A percentile compares a stretch with the other conserved stretches of the same genome.
Evolutionary conservation across 2,329 filamentous ascomycete genomes (phyloP).

Genomic region (Dothistroma septosporum): DNA sequence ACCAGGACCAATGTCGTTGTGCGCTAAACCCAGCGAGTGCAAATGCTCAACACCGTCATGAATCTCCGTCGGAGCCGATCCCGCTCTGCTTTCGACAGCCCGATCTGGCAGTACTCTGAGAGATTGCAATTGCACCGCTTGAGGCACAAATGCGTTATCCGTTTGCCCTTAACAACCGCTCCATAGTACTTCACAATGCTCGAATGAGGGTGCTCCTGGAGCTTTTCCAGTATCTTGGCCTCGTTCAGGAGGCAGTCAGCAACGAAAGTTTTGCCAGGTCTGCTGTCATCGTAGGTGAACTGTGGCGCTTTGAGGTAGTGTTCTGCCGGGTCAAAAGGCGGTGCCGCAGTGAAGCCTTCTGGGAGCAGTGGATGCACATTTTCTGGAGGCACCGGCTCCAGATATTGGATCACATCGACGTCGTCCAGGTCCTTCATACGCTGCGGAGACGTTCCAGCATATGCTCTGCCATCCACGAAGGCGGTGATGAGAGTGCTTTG

Average conservation of each 20-base stretch:
- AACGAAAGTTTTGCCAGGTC: constrained; percentile 29
- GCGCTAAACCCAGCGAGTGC: constrained; percentile 33
- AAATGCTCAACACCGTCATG: constrained; percentile 34
- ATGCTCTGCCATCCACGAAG: constrained; percentile 29
- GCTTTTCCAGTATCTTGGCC: constrained; percentile 25
- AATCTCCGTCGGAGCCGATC: constrained; percentile 23
- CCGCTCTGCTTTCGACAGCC: constrained; percentile 19
- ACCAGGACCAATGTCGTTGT: constrained; percentile 24
- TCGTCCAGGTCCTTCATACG: constrained; percentile 25
- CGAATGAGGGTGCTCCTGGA: constrained; percentile 29
- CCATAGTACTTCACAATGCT: constrained; percentile 32
- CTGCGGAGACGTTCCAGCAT: constrained; percentile 20
- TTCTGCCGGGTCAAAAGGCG: constrained; percentile 15
- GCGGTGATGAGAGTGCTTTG: constrained; percentile 26
- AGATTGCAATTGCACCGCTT: constrained; percentile 29
- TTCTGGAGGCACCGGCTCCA: constrained; percentile 25
- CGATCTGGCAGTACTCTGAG: constrained; percentile 19
- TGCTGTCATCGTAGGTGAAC: constrained; percentile 28
- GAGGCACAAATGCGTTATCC: constrained; percentile 31
- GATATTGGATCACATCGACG: constrained; percentile 22
- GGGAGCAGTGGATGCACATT: constrained; percentile 28
- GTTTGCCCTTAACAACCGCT: constrained; percentile 26
- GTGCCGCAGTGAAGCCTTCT: constrained; percentile 17
- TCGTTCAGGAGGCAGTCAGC: constrained; percentile 30
- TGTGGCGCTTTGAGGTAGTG: constrained; percentile 34